phyloP scores from a whole-genome alignment of 176 grass and related monocot genomes.

The Musa troglodytarum region DNA sequence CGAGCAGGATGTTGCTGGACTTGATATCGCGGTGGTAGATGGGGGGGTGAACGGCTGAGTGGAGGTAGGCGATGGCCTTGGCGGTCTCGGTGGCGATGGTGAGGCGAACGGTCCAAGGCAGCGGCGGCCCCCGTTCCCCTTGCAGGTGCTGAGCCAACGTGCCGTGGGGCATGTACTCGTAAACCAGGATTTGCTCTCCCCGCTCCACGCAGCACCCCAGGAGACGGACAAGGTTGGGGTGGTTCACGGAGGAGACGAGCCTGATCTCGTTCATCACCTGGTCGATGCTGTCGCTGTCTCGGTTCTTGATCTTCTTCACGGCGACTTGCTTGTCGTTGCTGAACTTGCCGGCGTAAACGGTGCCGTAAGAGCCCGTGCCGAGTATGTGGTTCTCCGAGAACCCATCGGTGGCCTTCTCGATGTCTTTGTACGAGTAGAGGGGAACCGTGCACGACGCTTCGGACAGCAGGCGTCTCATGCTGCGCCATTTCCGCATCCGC shows the following conservation, averaged over 20 bases:
- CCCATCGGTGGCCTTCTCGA: not conserved
- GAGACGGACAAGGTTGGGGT: constrained; percentile 8
- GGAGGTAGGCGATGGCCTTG: constrained; percentile 2
- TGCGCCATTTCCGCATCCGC: not conserved
- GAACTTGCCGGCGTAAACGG: not conserved
- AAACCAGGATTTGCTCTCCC: constrained; percentile 5
- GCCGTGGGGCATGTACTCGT: constrained; percentile 9
- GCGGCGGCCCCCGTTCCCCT: not conserved
- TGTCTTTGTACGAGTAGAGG: not conserved
- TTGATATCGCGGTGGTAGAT: constrained; percentile 64
- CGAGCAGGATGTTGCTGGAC: constrained; percentile 76
- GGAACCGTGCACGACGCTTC: constrained; percentile 6
- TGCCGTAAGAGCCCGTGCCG: constrained; percentile 2
- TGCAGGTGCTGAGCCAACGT: constrained; percentile 8
- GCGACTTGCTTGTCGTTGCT: not conserved
- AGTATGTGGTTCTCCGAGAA: not conserved
- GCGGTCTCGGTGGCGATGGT: not conserved
- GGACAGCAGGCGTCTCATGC: not conserved
- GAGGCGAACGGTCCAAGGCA: constrained; percentile 4
- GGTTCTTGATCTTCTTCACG: not conserved
- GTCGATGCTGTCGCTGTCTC: not conserved
- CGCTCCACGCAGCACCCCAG: constrained; percentile 10
- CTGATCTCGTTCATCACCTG: constrained; percentile 12
- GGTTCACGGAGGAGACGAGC: constrained; percentile 8
- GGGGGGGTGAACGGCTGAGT: not conserved